A percentile compares a stretch with the other conserved stretches of the same genome.
phyloP scores from a whole-genome alignment of 116 monocot genomes.

The Papilionanthe hybrid region DNA sequence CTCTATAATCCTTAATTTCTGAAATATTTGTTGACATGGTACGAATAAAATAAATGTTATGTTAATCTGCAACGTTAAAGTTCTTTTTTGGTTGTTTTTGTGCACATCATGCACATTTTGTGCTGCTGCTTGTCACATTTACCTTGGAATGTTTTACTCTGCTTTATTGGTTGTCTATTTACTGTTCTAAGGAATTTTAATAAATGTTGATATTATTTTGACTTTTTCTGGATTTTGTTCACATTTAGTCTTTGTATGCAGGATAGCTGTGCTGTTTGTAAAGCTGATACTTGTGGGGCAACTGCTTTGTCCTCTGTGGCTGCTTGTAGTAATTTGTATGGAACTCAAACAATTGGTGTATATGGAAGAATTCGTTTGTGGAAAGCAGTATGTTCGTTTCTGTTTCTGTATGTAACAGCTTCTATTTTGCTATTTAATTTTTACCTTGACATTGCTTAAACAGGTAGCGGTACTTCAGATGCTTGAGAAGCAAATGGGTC shows the following conservation, averaged over 20 bases:
- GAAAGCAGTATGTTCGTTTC: constrained; percentile 74
- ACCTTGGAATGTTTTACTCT: background rate
- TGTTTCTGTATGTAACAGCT: background rate
- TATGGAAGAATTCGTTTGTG: constrained; percentile 88
- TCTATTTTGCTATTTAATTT: background rate
- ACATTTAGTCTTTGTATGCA: constrained; percentile 16
- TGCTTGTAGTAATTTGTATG: constrained; percentile 68
- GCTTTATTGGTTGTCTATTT: background rate
- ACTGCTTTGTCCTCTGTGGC: constrained; percentile 76
- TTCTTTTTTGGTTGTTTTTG: background rate
- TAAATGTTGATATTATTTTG: background rate
- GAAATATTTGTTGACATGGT: background rate
- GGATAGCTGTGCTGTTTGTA: constrained; percentile 90
- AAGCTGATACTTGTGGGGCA: constrained; percentile 70
- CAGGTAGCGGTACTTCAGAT: constrained; percentile 94
- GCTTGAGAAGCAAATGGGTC: constrained; percentile 99
- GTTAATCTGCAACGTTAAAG: background rate
- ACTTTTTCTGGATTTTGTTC: background rate
- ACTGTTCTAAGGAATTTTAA: background rate
- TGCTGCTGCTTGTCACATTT: background rate
- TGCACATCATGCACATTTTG: background rate
- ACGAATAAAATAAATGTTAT: background rate
- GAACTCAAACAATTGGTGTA: constrained; percentile 84
- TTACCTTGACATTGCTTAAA: background rate
- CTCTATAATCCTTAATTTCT: background rate